Conservation (phyloP, 306 rosid genomes). For the Ormosia semicastrata region DNA sequence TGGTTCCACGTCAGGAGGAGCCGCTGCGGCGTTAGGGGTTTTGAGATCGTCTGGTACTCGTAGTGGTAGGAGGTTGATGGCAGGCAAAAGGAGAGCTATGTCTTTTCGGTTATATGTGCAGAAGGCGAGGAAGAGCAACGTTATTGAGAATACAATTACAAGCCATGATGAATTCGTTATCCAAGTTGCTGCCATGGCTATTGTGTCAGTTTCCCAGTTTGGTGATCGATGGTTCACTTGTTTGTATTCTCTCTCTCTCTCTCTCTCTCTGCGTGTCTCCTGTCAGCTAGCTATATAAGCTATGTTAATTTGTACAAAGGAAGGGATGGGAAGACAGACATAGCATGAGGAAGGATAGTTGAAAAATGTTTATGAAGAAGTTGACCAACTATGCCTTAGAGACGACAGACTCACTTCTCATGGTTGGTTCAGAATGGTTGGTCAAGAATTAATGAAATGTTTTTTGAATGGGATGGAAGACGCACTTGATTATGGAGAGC, state of each 20-base stretch:
- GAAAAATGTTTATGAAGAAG: background rate
- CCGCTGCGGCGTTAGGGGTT: background rate
- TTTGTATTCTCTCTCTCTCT: background rate
- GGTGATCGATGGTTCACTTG: background rate
- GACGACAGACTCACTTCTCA: background rate
- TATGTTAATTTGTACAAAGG: background rate
- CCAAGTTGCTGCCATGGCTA: conserved; percentile 14
- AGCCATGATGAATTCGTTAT: conserved; percentile 17
- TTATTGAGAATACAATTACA: conserved; percentile 8
- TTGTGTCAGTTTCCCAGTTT: conserved; percentile 4
- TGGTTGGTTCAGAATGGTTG: background rate
- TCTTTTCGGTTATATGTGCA: background rate
- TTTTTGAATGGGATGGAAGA: background rate
- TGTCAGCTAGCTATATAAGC: background rate
- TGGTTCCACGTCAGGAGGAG: background rate
- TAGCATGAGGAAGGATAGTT: background rate
- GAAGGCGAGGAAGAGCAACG: background rate
- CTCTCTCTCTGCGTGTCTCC: background rate
- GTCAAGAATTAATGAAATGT: conserved; percentile 22
- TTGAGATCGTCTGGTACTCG: background rate
- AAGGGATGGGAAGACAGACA: conserved; percentile 21
- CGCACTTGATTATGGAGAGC: conserved; percentile 11
- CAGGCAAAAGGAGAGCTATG: background rate
- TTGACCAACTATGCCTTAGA: background rate
- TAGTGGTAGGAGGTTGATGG: background rate